phyloP scores from a whole-genome alignment of 495 filamentous ascomycete species.

The Penicillium roqueforti region DNA sequence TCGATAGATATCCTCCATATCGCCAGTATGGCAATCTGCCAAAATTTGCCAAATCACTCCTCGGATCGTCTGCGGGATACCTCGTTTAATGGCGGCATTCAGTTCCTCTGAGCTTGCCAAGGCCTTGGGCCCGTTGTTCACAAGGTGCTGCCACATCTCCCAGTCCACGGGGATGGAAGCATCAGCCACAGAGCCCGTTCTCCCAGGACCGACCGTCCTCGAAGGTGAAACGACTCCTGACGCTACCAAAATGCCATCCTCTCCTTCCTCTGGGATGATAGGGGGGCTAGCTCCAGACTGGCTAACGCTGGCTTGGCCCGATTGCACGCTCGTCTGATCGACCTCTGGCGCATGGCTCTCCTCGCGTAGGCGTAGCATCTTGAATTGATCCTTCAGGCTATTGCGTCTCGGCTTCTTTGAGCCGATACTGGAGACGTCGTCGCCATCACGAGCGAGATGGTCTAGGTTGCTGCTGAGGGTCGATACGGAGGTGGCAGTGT shows the following conservation, averaged over 20 bases:
- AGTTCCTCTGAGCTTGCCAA: slow-evolving; percentile 85
- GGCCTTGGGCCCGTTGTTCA: slow-evolving; percentile 85
- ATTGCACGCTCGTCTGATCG: slow-evolving; percentile 34
- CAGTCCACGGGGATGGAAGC: slow-evolving; percentile 74
- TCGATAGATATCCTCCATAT: slow-evolving; percentile 80
- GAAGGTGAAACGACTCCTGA: slow-evolving; percentile 31
- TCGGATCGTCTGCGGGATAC: slow-evolving; percentile 89
- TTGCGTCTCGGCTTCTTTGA: slow-evolving; percentile 53
- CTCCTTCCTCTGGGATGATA: slow-evolving; percentile 52
- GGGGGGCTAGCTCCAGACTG: slow-evolving; percentile 53
- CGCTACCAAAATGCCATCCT: slow-evolving; percentile 27
- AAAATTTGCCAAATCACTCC: slow-evolving; percentile 98
- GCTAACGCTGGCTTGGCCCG: slow-evolving; percentile 44
- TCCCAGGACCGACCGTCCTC: slow-evolving; percentile 58
- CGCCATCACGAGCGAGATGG: slow-evolving; percentile 62
- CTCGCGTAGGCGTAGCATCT: slow-evolving; percentile 73
- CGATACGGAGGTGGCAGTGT: slow-evolving; percentile 71
- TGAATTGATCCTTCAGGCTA: slow-evolving; percentile 82
- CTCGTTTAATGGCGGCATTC: slow-evolving; percentile 83
- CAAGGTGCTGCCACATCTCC: slow-evolving; percentile 96
- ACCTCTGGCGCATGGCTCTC: slow-evolving; percentile 57
- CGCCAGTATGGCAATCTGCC: slow-evolving; percentile 87
- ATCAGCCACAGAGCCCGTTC: slow-evolving; percentile 63
- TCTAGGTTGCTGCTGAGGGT: slow-evolving; percentile 72
- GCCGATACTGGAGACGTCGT: slow-evolving; percentile 43